Base-by-base conservation (phyloP, 2,329 filamentous ascomycete species). In the Dothidotthia symphoricarpi region DNA sequence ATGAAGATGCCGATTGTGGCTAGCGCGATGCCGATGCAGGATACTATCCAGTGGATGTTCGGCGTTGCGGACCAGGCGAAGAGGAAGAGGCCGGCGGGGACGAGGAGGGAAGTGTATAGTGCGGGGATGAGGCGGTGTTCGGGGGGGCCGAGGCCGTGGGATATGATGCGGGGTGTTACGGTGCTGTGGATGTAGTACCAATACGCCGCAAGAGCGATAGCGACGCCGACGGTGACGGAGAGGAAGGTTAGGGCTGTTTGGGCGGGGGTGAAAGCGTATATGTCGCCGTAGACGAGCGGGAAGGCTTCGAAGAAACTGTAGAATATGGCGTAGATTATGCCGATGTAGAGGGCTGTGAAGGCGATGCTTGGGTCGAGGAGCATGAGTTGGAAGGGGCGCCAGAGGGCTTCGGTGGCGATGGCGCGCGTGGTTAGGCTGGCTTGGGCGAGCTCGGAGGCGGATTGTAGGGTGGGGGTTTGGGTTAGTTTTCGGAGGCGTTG, bases 221-320 rank as follows among this genome's bases (percentile, higher is more conserved):
- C 15, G 28, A 91, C 86, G 28, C 86, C 87, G 14, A 93, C 70
- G 3, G 87, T 87, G 25, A 93, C 67, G 9, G 85, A 85, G 42
- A 93, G 88, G 67, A 94, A 94, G 77, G 91, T 91, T 3, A 94
- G 75, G 24, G 88, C 87, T 0, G 86, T 86, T 33, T 75, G 81
- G 30, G 85, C 79, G 22, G 86, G 76, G 7, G 76, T 81, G 68
- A 85, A 95, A 2, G 83, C 83, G 68, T 95, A 94, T 47, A 86
- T 83, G 63, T 78, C 73, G 48, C 85, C 75, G 69, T 86, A 95
- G 41, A 95, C 75, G 36, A 81, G 67, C 0, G 76, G 76, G 47
- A 67, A 71, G 8, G 82, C 82, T 41, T 86, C 75, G 70, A 86
- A 86, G 72, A 86, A 86, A 77, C 85, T 84, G 74, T 86, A 86